phyloP scores from a whole-genome alignment of 805 yeast species.

The Jamesozyma jinghongensis region DNA sequence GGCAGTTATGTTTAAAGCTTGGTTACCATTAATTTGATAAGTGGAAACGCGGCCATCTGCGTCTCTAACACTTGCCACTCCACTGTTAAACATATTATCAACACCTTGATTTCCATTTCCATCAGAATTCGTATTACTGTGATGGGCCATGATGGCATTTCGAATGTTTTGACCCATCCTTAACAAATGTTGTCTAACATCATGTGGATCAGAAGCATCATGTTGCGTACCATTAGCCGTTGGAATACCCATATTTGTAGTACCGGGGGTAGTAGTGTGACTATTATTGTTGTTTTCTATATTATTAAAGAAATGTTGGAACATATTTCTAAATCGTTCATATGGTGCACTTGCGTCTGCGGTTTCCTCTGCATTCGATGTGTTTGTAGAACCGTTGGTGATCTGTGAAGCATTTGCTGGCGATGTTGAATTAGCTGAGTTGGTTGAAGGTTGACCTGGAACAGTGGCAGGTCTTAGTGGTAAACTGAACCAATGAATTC shows the following conservation, averaged over 20 bases:
- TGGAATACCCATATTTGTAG: background rate
- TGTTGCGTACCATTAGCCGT: background rate
- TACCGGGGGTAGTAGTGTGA: slow-evolving; percentile 1
- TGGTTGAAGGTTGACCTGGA: background rate
- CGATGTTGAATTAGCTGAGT: background rate
- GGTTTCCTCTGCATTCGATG: background rate
- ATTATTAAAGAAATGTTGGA: slow-evolving; percentile 17
- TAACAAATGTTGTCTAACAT: background rate
- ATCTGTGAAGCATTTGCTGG: background rate
- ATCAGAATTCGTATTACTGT: background rate
- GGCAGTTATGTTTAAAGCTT: background rate
- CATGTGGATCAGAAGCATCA: background rate
- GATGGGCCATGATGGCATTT: background rate
- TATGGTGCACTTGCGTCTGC: slow-evolving; percentile 7
- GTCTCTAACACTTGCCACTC: slow-evolving; percentile 29
- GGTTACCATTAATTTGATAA: slow-evolving; percentile 8
- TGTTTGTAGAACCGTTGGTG: background rate
- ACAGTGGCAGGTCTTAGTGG: background rate
- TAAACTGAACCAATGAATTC: slow-evolving; percentile 2
- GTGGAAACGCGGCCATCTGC: slow-evolving; percentile 24
- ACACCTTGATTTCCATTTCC: background rate
- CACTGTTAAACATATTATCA: slow-evolving; percentile 16
- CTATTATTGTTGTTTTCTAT: background rate
- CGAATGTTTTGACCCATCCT: slow-evolving; percentile 1
- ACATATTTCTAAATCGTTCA: slow-evolving; percentile 18